Evolutionary conservation across 1,139 yeast genomes (phyloP).

Genomic region (Saccharomyces hybrid): DNA sequence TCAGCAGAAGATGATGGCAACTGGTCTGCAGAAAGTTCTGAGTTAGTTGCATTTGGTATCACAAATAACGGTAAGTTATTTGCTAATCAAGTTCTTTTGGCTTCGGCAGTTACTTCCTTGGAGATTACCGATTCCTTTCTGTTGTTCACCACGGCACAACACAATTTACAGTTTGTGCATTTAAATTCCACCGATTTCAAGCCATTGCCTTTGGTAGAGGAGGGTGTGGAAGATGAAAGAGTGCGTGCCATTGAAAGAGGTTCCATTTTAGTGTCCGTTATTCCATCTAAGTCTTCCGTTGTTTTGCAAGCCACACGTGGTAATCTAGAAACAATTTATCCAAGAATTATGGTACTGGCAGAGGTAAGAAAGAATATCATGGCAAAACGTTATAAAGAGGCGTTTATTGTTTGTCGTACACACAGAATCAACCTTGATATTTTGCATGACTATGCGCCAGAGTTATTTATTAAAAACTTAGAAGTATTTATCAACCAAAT

Average conservation of each 20-base stretch:
- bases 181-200: constrained; percentile 39
- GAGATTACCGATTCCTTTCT: constrained; percentile 65
- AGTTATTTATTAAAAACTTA: constrained; percentile 53
- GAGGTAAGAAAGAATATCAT: constrained; percentile 70
- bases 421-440: constrained; percentile 90
- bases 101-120: constrained; percentile 77
- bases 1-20: constrained; percentile 25
- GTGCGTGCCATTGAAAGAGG: constrained; percentile 88
- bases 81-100: constrained; percentile 54
- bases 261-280: constrained; percentile 65
- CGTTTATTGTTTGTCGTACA: constrained; percentile 77
- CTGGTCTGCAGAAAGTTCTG: constrained; percentile 29
- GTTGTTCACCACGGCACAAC: constrained; percentile 82
- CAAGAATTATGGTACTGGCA: constrained; percentile 83
- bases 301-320: constrained; percentile 94
- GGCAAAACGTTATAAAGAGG: constrained; percentile 50
- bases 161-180: constrained; percentile 76
- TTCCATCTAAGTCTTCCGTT: constrained; percentile 79
- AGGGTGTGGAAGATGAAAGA: constrained; percentile 59
- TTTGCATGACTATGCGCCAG: constrained; percentile 79
- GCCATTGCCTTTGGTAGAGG: constrained; percentile 33
- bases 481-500: constrained; percentile 68
- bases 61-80: constrained; percentile 67
- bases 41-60: constrained; percentile 56
- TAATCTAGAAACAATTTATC: constrained; percentile 86